phyloP scores from a whole-genome alignment of 345 rosid genomes.

The Euclidium syriacum region DNA sequence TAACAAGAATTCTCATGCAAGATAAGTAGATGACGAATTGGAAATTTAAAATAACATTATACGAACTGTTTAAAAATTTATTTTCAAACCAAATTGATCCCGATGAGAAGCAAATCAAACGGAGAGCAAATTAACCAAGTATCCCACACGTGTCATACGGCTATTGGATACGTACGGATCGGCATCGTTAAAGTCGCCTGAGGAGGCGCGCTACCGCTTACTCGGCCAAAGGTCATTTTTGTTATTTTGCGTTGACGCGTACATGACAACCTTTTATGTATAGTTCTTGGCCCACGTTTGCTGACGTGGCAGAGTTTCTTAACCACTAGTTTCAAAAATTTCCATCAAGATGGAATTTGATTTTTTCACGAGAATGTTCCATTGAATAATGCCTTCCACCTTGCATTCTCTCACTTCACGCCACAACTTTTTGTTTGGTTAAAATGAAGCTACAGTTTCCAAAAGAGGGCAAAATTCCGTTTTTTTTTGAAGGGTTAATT shows the following conservation, averaged over 20 bases:
- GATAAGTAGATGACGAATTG: too few relatives aligned
- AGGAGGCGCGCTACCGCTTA: constrained; percentile 7
- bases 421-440: background rate
- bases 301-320: background rate
- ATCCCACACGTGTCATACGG: background rate
- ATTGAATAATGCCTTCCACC: constrained; percentile 18
- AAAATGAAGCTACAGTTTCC: constrained; percentile 3
- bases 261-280: background rate
- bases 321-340: background rate
- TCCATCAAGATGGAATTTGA: constrained; percentile 5
- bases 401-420: background rate
- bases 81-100: background rate
- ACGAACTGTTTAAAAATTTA: background rate
- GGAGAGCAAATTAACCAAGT: background rate
- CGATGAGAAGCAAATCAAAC: background rate
- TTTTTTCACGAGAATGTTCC: constrained; percentile 5
- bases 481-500: too few relatives aligned
- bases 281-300: background rate
- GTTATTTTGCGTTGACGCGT: constrained; percentile 9
- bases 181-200: constrained; percentile 9
- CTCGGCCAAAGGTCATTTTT: constrained; percentile 6
- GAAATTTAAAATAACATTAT: too few relatives aligned
- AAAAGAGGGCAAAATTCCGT: too few relatives aligned
- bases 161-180: background rate
- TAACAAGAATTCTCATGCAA: background rate